Conservation (phyloP, 768 basidiomycete genomes). For the Agrocybe praecox region DNA sequence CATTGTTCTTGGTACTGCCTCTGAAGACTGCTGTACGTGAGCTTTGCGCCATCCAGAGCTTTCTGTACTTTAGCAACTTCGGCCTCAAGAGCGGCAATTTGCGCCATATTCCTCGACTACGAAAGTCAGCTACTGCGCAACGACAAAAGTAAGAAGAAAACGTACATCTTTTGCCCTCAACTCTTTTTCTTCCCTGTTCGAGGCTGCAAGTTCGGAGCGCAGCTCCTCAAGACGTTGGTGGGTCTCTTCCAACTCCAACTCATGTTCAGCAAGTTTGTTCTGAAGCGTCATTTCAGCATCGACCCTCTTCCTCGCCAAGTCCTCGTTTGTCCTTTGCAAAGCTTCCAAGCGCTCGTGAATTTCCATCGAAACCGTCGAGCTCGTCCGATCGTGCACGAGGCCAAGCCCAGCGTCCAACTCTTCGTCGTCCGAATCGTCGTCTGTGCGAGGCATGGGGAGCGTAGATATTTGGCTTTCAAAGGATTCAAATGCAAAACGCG, state of each 20-base stretch:
- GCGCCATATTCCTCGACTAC: constrained; percentile 64
- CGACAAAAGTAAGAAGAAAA: constrained; percentile 1
- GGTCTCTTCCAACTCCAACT: constrained; percentile 81
- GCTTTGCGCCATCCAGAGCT: constrained; percentile 70
- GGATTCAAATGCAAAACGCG: constrained; percentile 25
- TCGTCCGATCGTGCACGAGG: constrained; percentile 56
- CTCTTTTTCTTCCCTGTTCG: constrained; percentile 93
- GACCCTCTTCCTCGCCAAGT: constrained; percentile 71
- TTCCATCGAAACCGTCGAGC: constrained; percentile 72
- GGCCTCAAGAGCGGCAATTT: constrained; percentile 72
- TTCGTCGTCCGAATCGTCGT: constrained; percentile 56
- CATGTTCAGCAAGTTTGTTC: constrained; percentile 72
- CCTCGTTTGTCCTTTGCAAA: constrained; percentile 71
- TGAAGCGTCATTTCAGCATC: constrained; percentile 75
- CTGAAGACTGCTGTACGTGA: constrained; percentile 76
- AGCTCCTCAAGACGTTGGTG: constrained; percentile 79
- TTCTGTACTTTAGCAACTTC: constrained; percentile 80
- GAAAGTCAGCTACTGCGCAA: background rate
- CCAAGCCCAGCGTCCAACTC: constrained; percentile 59
- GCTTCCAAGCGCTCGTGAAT: constrained; percentile 74
- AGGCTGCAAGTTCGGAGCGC: constrained; percentile 71
- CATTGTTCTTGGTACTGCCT: constrained; percentile 91
- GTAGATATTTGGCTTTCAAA: constrained; percentile 53
- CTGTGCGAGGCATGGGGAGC: constrained; percentile 58
- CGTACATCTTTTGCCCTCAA: constrained; percentile 82